Evolutionary conservation across 306 rosid species (phyloP), one percentile per base, ranked within the genome.

Genomic region (Bauhinia variegata): DNA sequence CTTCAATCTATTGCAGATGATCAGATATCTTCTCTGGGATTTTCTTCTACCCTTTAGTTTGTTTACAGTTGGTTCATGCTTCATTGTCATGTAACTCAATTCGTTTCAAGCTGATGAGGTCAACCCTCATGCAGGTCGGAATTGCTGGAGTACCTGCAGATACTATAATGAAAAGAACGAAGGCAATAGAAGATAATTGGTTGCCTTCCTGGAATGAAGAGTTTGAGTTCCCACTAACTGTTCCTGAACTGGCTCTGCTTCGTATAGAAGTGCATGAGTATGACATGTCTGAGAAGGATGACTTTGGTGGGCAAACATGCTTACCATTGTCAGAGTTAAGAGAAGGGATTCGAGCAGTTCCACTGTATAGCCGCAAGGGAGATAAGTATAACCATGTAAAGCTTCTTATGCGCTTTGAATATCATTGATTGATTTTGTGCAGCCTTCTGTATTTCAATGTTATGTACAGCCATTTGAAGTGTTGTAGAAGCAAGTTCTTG

Each of bases 251-350:
- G 5, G 97, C 99, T 31, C 49, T 95, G 54, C 90, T 95, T 60
- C 92, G 97, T 7, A 74, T 95, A 5, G 99, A 95, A 83, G 99
- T 91, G 70, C 99, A 88, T 5, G 97, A 95, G 79, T 86, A 95
- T 8, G 99, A 95, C 90, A 79, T 88, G 96, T 90, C 99, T 9
- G 97, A 95, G 65, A 95, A 85, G 80, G 99, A 95, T 37, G 99
- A 95, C 78, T 95, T 95, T 33, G 99, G 97, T 49, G 99, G 99
- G 60, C 99, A 95, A 76, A 76, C 92, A 23, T 86, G 97, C 63
- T 79, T 95, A 5, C 99, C 99, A 2, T 78, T 95, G 17, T 60
- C 75, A 3, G 99, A 90, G 78, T 64, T 95, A 30, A 83, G 84
- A 74, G 73, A 55, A 4, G 99, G 99, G 58, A 85, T 95, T 60